Evolutionary conservation across 1,284 basidiomycete genomes (phyloP), one percentile per base, ranked within the genome.

Genomic region (Trichosporon faecale): DNA sequence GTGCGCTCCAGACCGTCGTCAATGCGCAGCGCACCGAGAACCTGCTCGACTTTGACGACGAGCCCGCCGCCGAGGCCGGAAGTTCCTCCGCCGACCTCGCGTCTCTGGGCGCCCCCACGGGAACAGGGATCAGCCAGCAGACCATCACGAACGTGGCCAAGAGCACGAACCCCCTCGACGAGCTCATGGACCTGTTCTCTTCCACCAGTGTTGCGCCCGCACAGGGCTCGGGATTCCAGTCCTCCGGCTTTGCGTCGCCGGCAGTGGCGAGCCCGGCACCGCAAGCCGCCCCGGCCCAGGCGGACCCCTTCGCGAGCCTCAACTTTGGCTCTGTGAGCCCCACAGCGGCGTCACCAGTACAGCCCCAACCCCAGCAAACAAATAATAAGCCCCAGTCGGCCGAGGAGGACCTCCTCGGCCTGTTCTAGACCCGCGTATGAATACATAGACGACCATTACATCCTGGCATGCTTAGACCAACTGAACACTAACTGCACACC

Each of bases 21-120:
- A 89, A 90, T 3, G 95, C 95, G 18, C 92, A 95, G 82, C 91
- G 94, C 83, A 89, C 94, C 11, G 95, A 98, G 84, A 97, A 97
- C 81, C 85, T 96, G n/a, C 90, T 96, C 75, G 94, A 96, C 85
- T 94, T 96, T 82, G 92, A 93, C 82, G 73, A 87, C 14, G 87
- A 89, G 1, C 85, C 87, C 1, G 79, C 84, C 66, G 40, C 61
- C 9, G 63, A 66, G 18, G 33, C 37, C 1, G 55, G 21, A 8
- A 44, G 37, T 14, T 3, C 55, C 2, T 61, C 60, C 9, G 40
- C 70, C 63, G 57, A 68, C 64, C 14, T 31, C 16, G 27, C 27
- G 1, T 9, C 18, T 27, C 27, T 60, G 3, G 25, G 23, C 9
- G 16, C 55, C 12, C 55, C 27, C 27, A n/a, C 27, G 27, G 55